Evolutionary conservation across 805 yeast species (phyloP).

Genomic region (Sugiyamaella americana): DNA sequence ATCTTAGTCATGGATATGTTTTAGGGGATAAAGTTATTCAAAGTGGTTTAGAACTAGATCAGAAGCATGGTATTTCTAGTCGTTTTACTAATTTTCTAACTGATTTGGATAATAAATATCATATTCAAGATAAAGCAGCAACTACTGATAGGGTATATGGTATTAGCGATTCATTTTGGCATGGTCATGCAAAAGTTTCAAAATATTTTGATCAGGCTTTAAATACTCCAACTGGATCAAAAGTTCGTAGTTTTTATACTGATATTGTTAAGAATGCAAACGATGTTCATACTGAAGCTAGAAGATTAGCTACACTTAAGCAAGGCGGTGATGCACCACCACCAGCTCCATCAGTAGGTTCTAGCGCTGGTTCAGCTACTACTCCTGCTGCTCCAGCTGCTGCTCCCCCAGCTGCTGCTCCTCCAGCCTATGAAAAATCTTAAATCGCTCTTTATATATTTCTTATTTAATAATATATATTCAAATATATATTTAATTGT

Average conservation of each 20-base stretch:
- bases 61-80: constrained; percentile 53
- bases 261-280: constrained; percentile 48
- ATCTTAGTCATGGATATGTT: constrained; percentile 65
- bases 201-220: constrained; percentile 33
- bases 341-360: constrained; percentile 6
- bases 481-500: too few relatives aligned
- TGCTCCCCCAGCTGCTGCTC: constrained; percentile 9
- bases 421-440: constrained; percentile 10
- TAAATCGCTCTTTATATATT: too few relatives aligned
- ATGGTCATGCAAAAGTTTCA: constrained; percentile 19
- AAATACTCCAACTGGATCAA: constrained; percentile 44
- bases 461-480: too few relatives aligned
- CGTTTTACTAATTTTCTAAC: constrained; percentile 52
- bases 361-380: too few relatives aligned
- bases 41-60: constrained; percentile 58
- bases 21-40: constrained; percentile 56
- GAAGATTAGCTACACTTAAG: constrained; percentile 58
- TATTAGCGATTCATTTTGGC: constrained; percentile 37
- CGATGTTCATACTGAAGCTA: constrained; percentile 70
- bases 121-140: constrained; percentile 49
- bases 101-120: constrained; percentile 55
- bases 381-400: constrained; percentile 9
- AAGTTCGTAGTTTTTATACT: constrained; percentile 55
- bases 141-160: constrained; percentile 38
- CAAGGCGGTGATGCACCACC: constrained; percentile 12